These are phyloP conservation scores for Sordaria brevicollis DNA, from an alignment of 495 filamentous ascomycete species.

Conservation along the genomic window DNA sequence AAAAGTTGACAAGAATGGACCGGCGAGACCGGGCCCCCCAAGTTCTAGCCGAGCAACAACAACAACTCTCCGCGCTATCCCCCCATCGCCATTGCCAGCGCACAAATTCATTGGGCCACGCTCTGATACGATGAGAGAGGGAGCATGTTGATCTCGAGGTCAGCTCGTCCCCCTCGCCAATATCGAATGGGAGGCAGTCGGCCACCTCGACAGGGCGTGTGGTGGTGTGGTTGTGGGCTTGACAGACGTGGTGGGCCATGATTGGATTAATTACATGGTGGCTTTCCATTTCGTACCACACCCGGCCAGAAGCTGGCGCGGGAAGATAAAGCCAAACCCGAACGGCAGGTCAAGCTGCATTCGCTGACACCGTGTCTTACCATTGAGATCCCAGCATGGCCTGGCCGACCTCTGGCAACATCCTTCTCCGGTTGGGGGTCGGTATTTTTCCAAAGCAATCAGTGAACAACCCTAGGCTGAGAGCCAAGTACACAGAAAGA, in stretches of 20 bases:
- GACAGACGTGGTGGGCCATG: slow-evolving; percentile 29
- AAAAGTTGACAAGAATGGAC: not conserved
- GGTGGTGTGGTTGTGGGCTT: slow-evolving; percentile 24
- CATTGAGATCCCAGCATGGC: slow-evolving; percentile 8
- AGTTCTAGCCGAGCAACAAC: not conserved
- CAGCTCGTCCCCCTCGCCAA: slow-evolving; percentile 8
- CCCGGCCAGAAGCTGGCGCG: slow-evolving; percentile 21
- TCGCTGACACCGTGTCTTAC: slow-evolving; percentile 4
- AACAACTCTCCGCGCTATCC: not conserved
- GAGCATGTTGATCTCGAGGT: slow-evolving; percentile 11
- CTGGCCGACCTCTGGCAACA: not conserved
- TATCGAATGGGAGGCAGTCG: slow-evolving; percentile 14
- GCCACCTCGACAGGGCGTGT: slow-evolving; percentile 12
- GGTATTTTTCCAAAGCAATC: not conserved
- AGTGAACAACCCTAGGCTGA: not conserved
- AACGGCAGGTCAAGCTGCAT: slow-evolving; percentile 13
- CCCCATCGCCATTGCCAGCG: not conserved
- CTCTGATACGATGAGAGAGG: not conserved
- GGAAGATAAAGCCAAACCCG: slow-evolving; percentile 28
- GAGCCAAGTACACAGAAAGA: not conserved
- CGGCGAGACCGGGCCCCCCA: not conserved
- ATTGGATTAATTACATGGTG: slow-evolving; percentile 21
- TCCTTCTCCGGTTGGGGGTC: not conserved
- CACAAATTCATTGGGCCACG: slow-evolving; percentile 5
- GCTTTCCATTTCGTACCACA: slow-evolving; percentile 21